phyloP scores from a whole-genome alignment of 2,329 filamentous ascomycete genomes.

The Venturia aucupariae region DNA sequence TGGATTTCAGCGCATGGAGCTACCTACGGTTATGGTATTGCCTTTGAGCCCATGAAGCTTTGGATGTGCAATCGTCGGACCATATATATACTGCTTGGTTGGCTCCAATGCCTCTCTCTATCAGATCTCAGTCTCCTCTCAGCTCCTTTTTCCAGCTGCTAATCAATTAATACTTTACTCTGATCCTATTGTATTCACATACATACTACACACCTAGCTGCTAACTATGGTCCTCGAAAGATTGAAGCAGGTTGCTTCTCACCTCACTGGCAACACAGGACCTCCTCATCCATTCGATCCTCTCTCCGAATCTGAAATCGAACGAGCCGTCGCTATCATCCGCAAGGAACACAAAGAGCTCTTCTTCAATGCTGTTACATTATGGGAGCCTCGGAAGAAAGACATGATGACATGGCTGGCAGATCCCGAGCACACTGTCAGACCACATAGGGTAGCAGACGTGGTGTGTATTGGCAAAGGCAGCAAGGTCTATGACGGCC shows the following conservation, averaged over 20 bases:
- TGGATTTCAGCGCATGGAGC: neutral
- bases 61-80: neutral
- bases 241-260: constrained; percentile 53
- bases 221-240: constrained; percentile 45
- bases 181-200: neutral
- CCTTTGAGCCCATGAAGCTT: too few species aligned
- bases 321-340: constrained; percentile 57
- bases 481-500: constrained; percentile 72
- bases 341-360: constrained; percentile 61
- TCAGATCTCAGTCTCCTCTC: neutral
- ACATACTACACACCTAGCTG: neutral
- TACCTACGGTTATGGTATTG: too few species aligned
- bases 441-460: constrained; percentile 67
- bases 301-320: constrained; percentile 63
- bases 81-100: constrained; percentile 2
- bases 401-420: constrained; percentile 75
- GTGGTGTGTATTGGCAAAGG: constrained; percentile 71
- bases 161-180: neutral
- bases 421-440: constrained; percentile 48
- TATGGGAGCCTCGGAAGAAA: constrained; percentile 77
- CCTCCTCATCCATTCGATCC: constrained; percentile 70
- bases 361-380: constrained; percentile 77
- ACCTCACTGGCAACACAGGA: constrained; percentile 46
- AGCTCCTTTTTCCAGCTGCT: neutral
- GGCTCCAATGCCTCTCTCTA: neutral